These are phyloP conservation scores for Triticum timopheevii DNA, from an alignment of 176 grass and related monocot species.

Conservation along the genomic window DNA sequence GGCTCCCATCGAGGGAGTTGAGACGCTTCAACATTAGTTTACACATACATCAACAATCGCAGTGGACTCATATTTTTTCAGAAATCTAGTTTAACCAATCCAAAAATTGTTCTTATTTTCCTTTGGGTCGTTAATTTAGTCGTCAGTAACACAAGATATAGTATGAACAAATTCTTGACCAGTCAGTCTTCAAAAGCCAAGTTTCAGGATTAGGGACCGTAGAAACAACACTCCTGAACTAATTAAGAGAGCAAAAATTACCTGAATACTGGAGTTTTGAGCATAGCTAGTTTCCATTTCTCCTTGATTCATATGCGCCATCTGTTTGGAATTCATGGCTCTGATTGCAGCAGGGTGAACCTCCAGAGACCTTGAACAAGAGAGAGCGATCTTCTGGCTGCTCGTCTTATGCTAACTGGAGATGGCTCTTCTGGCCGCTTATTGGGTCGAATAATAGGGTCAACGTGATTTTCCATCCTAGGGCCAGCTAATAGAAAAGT, in stretches of 20 bases:
- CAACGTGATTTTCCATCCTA: background rate
- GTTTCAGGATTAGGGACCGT: background rate
- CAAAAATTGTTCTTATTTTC: too few species aligned
- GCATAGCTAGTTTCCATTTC: conserved; percentile 15
- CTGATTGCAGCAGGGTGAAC: background rate
- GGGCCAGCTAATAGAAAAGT: background rate
- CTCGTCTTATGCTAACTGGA: background rate
- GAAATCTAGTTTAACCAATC: background rate
- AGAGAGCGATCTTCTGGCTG: background rate
- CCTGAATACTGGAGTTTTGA: background rate
- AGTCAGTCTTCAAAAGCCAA: background rate
- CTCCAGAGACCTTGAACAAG: background rate
- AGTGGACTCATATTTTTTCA: background rate
- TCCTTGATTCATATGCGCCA: conserved; percentile 14
- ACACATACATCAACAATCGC: background rate
- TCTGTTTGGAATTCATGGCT: background rate
- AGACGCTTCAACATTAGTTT: too few species aligned
- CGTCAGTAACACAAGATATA: too few species aligned
- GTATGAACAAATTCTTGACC: background rate
- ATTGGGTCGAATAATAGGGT: background rate
- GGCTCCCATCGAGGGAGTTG: too few species aligned
- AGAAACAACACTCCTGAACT: background rate
- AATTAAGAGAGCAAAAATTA: background rate
- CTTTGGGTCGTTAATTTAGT: too few species aligned
- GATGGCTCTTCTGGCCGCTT: background rate